Percentiles rank a stretch among this genome's conserved stretches.
These are phyloP conservation scores for Tilletiaria anomala DNA, from an alignment of 1,284 basidiomycete genomes.

Conservation along the genomic window DNA sequence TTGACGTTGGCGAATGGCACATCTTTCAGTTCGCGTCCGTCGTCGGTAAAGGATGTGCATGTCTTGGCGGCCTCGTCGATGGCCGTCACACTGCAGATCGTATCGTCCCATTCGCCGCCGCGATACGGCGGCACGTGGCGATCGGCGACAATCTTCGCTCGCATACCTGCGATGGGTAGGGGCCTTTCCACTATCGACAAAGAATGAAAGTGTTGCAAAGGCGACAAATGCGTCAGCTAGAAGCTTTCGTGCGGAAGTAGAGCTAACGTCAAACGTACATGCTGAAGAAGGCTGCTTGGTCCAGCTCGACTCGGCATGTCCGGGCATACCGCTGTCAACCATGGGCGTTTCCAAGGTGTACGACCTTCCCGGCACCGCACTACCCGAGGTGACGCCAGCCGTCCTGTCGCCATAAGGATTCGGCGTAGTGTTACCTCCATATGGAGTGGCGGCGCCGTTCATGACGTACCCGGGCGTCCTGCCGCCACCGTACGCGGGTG, in stretches of 20 bases:
- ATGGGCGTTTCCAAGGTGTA: slow-evolving; percentile 5
- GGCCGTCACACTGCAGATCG: background rate
- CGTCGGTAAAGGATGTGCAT: background rate
- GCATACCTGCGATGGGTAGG: background rate
- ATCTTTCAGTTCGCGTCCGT: background rate
- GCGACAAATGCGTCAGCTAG: background rate
- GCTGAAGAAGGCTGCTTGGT: background rate
- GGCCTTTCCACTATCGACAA: background rate
- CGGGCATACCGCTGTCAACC: slow-evolving; percentile 23
- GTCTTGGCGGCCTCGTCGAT: background rate
- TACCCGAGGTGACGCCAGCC: background rate
- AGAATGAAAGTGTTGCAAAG: background rate
- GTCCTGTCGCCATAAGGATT: slow-evolving; percentile 5
- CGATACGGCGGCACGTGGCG: background rate
- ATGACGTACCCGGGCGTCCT: slow-evolving; percentile 12
- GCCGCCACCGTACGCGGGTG: slow-evolving; percentile 5
- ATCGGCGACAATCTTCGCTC: background rate
- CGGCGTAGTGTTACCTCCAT: slow-evolving; percentile 5
- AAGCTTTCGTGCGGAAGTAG: background rate
- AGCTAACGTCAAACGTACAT: background rate
- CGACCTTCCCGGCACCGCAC: background rate
- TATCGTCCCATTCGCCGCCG: background rate
- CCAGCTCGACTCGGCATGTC: slow-evolving; percentile 7
- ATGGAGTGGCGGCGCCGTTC: slow-evolving; percentile 3
- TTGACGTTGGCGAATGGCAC: background rate